phyloP scores from a whole-genome alignment of 106 monocot genomes.

The Amphibolis antarctica region DNA sequence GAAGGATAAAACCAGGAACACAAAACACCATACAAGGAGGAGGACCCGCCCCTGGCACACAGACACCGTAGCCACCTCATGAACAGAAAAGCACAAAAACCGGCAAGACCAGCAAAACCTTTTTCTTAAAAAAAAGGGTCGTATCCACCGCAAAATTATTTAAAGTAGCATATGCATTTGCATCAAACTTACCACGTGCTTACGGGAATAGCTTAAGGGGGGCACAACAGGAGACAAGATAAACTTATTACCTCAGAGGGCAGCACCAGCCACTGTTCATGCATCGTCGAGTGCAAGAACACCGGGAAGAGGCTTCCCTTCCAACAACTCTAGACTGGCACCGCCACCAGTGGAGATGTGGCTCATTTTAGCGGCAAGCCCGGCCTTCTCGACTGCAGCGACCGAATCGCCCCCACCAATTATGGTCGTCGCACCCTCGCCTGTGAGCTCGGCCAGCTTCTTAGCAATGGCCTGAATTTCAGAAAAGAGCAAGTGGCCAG shows the following conservation, averaged over 20 bases:
- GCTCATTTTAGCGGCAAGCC: conserved; percentile 22
- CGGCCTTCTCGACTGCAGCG: conserved; percentile 23
- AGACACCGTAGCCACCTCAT: too few relatives aligned
- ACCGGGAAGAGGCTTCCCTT: conserved; percentile 13
- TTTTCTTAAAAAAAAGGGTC: too few relatives aligned
- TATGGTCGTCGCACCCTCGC: conserved; percentile 14
- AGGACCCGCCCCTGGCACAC: too few relatives aligned
- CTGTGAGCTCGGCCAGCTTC: conserved; percentile 18
- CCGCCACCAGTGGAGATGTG: conserved; percentile 27
- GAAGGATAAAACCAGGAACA: too few relatives aligned
- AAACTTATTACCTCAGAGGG: background rate
- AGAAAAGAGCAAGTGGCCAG: background rate
- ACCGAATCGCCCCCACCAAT: conserved; percentile 27
- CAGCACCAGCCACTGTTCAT: background rate
- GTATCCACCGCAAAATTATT: too few relatives aligned
- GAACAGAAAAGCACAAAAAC: too few relatives aligned
- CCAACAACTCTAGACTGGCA: conserved; percentile 14
- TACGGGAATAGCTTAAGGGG: too few relatives aligned
- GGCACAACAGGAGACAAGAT: background rate
- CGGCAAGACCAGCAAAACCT: background rate
- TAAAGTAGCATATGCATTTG: too few relatives aligned
- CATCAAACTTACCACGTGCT: too few relatives aligned
- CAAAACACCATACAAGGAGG: too few relatives aligned
- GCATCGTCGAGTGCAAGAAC: conserved; percentile 14
- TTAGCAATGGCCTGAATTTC: conserved; percentile 17